Conservation (phyloP, 1,284 basidiomycete genomes). For the Lignosus rhinocerotis region DNA sequence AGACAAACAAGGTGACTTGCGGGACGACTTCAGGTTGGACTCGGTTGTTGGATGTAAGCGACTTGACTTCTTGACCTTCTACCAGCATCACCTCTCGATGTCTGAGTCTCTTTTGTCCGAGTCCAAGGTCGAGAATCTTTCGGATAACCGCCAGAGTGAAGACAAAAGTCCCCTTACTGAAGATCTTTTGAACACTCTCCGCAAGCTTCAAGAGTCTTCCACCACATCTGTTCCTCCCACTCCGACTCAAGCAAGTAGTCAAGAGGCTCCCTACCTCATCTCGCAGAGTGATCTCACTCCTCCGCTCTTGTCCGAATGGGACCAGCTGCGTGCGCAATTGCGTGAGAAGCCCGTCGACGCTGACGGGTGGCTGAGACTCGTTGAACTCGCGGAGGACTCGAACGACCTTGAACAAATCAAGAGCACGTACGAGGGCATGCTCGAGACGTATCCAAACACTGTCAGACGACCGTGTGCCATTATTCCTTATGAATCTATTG, state of each 20-base stretch:
- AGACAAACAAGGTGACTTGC: conserved; percentile 1
- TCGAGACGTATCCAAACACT: conserved; percentile 79
- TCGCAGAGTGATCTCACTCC: conserved; percentile 24
- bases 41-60: neutral
- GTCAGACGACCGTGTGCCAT: conserved; percentile 41
- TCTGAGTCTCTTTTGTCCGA: conserved; percentile 22
- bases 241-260: conserved; percentile 30
- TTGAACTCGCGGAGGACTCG: conserved; percentile 66
- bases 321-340: conserved; percentile 44
- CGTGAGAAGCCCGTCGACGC: conserved; percentile 61
- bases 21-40: neutral
- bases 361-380: conserved; percentile 67
- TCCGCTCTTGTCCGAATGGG: conserved; percentile 47
- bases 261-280: conserved; percentile 15
- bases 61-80: neutral
- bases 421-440: conserved; percentile 70
- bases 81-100: conserved; percentile 19
- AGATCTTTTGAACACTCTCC: conserved; percentile 42
- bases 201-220: conserved; percentile 31
- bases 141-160: conserved; percentile 5
- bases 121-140: conserved; percentile 9
- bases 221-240: conserved; percentile 13
- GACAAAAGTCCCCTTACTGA: conserved; percentile 40
- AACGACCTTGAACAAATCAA: conserved; percentile 71
- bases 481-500: conserved; percentile 1